Base-by-base conservation (phyloP, 2,329 filamentous ascomycete genomes). In the Polytolypa hystricis region DNA sequence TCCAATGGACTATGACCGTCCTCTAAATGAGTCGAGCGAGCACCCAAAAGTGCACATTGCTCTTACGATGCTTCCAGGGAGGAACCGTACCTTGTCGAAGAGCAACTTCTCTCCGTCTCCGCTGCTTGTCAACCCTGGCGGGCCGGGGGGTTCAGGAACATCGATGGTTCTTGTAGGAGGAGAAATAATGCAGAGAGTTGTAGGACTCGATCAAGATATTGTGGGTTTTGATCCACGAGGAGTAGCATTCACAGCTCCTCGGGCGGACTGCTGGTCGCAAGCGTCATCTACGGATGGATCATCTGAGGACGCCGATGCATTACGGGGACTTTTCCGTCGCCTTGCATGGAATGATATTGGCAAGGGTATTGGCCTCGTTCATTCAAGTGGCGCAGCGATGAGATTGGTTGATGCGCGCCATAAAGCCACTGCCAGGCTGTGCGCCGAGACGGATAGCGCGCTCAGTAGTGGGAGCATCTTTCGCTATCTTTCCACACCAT, bases 401-500 rank as follows among this genome's bases (percentile, higher is more conserved):
- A 7, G n/a, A n/a, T n/a, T 25, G n/a, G 7, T 25, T 25, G n/a
- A 25, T n/a, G 7, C 21, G 7, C 7, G 21, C 7, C 7, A 25
- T n/a, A 25, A 25, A 25, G 21, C 21, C n/a, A n/a, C n/a, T n/a
- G 21, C 21, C 7, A 25, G n/a, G n/a, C 21, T 25, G 21, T 25
- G 21, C 21, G n/a, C 7, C 7, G n/a, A n/a, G n/a, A 25, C 7
- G n/a, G 21, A 25, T n/a, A n/a, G n/a, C 7, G 7, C n/a, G 7
- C 21, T 25, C 21, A n/a, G 21, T 25, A 7, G n/a, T 25, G 7
- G 7, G n/a, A 25, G 21, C 21, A 25, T 25, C n/a, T 25, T 25
- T 7, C 21, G 37, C 3, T 44, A 62, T 5, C 45, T 69, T 3
- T 62, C 66, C 5, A 69, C 64, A 0, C 58, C 61, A 0, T 68